Base-by-base conservation (phyloP, 805 yeast genomes). In the Kluyveromyces lactis region DNA sequence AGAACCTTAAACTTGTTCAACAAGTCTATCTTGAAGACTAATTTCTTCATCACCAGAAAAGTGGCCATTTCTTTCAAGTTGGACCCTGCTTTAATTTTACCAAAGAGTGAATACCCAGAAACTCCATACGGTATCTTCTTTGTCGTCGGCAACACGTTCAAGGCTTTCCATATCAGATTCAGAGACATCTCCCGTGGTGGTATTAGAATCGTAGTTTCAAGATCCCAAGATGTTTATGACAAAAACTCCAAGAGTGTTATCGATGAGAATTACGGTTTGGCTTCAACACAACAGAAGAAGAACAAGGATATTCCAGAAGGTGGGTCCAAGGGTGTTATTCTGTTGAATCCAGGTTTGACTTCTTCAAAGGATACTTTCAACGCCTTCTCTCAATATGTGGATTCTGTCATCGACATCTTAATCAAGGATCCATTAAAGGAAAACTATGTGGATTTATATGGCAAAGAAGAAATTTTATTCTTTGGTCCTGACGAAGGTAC, bases 401-500 rank as follows among this genome's bases (percentile, higher is more conserved):
- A 90, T 62, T 69, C 97, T 2, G 72, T 92, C 50, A 75, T 90
- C 50, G 98, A 90, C 62, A 71, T 90, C 48, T 70, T 89, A 53
- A 75, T 89, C 53, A 77, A 76, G 44, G 87, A 87, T 38, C 87
- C 90, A 33, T 74, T 79, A 48, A 80, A 86, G 67, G 95, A 83
- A 53, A 69, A 77, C 41, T 81, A 87, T 58, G 89, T 90, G 38
- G 97, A 90, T 60, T 69, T 85, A 42, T 81, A 86, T 60, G 76
- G 77, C 42, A 74, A 82, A 55, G 86, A 84, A 36, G 98, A 90
- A 69, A 90, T 92, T 52, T 68, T 92, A 51, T 90, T 86, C 63
- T 82, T 90, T 80, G 98, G 98, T 40, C 98, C 98, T n/a, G 98
- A 90, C 67, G 98, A 90, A 71, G 95, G 95, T 62, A 89, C 97